phyloP scores from a whole-genome alignment of 2,329 filamentous ascomycete genomes.

The Lasiodiplodia citricola region DNA sequence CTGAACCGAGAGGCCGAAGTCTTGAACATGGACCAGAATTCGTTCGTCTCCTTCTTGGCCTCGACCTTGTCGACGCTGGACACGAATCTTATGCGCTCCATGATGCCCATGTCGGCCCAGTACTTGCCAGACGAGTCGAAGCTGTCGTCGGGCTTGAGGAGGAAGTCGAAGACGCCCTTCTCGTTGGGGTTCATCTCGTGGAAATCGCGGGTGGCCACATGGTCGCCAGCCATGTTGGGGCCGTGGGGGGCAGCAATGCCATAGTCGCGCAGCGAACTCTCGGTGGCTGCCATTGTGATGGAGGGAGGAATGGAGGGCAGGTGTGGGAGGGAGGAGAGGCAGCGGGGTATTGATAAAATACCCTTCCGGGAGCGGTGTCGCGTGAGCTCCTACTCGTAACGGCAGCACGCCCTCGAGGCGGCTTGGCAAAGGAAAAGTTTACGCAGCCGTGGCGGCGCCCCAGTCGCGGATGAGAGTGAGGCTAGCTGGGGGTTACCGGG shows the following conservation, averaged over 20 bases:
- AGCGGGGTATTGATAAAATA: slow-evolving; percentile 16
- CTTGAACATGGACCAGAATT: slow-evolving; percentile 81
- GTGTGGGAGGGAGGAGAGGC: neutral
- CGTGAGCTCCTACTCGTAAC: slow-evolving; percentile 23
- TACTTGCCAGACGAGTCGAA: slow-evolving; percentile 84
- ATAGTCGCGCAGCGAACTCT: slow-evolving; percentile 52
- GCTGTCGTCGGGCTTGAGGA: slow-evolving; percentile 87
- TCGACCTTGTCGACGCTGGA: slow-evolving; percentile 73
- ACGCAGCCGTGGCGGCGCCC: slow-evolving; percentile 1
- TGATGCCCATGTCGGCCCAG: slow-evolving; percentile 85
- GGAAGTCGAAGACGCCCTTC: slow-evolving; percentile 71
- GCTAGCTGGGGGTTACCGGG: slow-evolving; percentile 3
- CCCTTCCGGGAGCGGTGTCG: neutral
- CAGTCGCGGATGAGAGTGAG: slow-evolving; percentile 1
- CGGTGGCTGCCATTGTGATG: slow-evolving; percentile 11
- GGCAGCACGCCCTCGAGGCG: neutral
- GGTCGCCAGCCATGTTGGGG: slow-evolving; percentile 51
- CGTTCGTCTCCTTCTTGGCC: slow-evolving; percentile 67
- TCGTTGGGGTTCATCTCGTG: slow-evolving; percentile 63
- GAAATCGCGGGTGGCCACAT: slow-evolving; percentile 50
- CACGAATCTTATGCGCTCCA: slow-evolving; percentile 76
- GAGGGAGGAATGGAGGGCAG: neutral
- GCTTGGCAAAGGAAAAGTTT: slow-evolving; percentile 20
- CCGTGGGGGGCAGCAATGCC: slow-evolving; percentile 55
- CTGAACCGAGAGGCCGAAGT: slow-evolving; percentile 60